Base-by-base conservation (phyloP, 352 stramenopile species). In the Globisporangium mamillatum region DNA sequence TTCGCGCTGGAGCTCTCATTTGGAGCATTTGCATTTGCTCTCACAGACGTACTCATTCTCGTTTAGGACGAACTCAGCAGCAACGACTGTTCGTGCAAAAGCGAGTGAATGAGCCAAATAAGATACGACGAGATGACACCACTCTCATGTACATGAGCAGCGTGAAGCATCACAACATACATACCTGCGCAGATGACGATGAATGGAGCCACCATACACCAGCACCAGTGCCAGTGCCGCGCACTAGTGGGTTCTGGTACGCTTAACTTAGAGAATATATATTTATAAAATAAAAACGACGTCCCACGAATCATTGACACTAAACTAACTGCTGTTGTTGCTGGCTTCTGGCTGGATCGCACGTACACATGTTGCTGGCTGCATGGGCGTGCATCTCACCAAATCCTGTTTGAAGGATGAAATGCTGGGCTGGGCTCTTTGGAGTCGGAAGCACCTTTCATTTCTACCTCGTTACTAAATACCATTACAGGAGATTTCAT, bases 401-500 rank as follows among this genome's bases (percentile, higher is more conserved):
- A 66, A 48, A 66, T 55, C 44, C 60, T 66, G 60, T 22, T 44
- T 41, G 46, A 57, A 66, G 44, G 44, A 66, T 16, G 60, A 66
- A 29, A 27, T 61, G 56, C 22, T 9, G 32, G 48, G 41, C 41
- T 50, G 16, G 29, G 20, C 9, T 48, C 29, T 48, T 61, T 20
- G 20, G 56, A 48, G 25, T 44, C 41, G 25, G 27, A 66, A 55
- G 29, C 24, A 38, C 44, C 60, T 56, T 61, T 63, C 52, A 60
- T 67, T 67, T 57, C 63, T 52, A 62, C 63, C 18, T 62, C 64
- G 61, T 69, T 57, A 60, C 64, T 69, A 69, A 70, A 70, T 70
- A 70, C 59, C 65, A 70, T 70, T 70, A 70, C 59, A 70, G 52
- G 59, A 66, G 65, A 70, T 73, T 41, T 69, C 22, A 57, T 68